phyloP scores from a whole-genome alignment of 106 monocot genomes.

The Alisma plantagoaquatica region DNA sequence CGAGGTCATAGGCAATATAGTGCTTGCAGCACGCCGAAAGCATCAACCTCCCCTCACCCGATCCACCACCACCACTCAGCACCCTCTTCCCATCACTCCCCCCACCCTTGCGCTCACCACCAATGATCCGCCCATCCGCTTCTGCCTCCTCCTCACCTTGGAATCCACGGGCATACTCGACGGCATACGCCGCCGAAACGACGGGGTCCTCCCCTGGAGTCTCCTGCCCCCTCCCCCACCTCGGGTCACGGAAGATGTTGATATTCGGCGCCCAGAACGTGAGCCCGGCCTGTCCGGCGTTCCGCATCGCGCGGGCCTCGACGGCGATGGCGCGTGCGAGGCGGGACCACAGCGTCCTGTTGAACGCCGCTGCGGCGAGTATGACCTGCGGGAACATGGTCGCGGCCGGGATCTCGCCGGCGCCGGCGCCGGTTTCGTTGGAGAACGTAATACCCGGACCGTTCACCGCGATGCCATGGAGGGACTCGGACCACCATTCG shows the following conservation, averaged over 20 bases:
- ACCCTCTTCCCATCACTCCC: background rate
- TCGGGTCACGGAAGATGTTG: slow-evolving; percentile 86
- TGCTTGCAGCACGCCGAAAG: slow-evolving; percentile 99
- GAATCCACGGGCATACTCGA: slow-evolving; percentile 62
- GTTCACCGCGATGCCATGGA: slow-evolving; percentile 75
- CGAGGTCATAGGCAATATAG: slow-evolving; percentile 86
- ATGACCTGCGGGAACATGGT: slow-evolving; percentile 89
- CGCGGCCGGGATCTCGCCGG: slow-evolving; percentile 36
- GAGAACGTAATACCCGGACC: slow-evolving; percentile 85
- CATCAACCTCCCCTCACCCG: slow-evolving; percentile 25
- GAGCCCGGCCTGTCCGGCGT: slow-evolving; percentile 76
- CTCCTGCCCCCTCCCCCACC: slow-evolving; percentile 94
- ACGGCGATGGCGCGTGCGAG: slow-evolving; percentile 41
- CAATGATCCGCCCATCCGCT: background rate
- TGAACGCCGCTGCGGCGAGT: slow-evolving; percentile 62
- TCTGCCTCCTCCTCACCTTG: slow-evolving; percentile 27
- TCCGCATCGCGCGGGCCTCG: slow-evolving; percentile 75
- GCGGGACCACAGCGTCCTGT: slow-evolving; percentile 59
- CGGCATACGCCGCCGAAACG: slow-evolving; percentile 35
- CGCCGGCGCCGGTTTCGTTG: too few species aligned
- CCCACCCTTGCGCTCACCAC: slow-evolving; percentile 3
- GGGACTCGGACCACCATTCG: slow-evolving; percentile 97
- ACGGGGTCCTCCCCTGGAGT: slow-evolving; percentile 92
- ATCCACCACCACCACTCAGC: too few species aligned
- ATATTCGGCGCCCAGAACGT: slow-evolving; percentile 98